Evolutionary conservation across 495 filamentous ascomycete species (phyloP), one percentile per base, ranked within the genome.

Genomic region (Penicillium waksmanii): DNA sequence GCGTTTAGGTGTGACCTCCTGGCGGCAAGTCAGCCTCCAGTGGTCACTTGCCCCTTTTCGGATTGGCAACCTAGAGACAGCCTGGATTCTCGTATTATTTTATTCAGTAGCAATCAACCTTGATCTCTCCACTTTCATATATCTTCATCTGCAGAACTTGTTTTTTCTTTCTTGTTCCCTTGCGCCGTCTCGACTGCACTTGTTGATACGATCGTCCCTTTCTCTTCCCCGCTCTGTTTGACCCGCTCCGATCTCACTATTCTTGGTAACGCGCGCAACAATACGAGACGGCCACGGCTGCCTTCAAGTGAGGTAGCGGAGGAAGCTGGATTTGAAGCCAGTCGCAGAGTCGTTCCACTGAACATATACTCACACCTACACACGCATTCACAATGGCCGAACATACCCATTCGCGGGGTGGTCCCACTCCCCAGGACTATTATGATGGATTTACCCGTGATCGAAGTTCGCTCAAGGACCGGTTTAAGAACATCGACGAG

Each of bases 401-500:
- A 38, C 43, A 51, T 43, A 27, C 51, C 50, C 21, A 56, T 55
- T 50, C 35, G 9, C 59, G 44, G 48, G 58, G 58, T n/a, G 38
- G 33, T 2, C 68, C 66, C 21, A 66, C 61, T 38, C 67, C 76
- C 5, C 57, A 62, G 12, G 67, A 73, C 34, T 80, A 79, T 48
- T 80, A 79, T 60, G 66, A 71, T 18, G 72, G 72, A 43, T 66
- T 79, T 18, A 44, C 43, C 3, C 51, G 42, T 4, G 58, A 57
- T 15, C 65, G 58, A 10, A 58, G 56, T 47, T 60, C 72, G 10
- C 62, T 71, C 5, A 40, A 46, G 36, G 51, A 69, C 2, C 71
- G 65, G 43, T 87, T 89, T 62, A 58, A 74, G 12, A 72, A 87
- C 65, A 86, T 88, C 40, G 86, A 89, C 62, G 69, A 82, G 38